Evolutionary conservation across 768 basidiomycete species (phyloP).

Genomic region (Piloderma croceum): DNA sequence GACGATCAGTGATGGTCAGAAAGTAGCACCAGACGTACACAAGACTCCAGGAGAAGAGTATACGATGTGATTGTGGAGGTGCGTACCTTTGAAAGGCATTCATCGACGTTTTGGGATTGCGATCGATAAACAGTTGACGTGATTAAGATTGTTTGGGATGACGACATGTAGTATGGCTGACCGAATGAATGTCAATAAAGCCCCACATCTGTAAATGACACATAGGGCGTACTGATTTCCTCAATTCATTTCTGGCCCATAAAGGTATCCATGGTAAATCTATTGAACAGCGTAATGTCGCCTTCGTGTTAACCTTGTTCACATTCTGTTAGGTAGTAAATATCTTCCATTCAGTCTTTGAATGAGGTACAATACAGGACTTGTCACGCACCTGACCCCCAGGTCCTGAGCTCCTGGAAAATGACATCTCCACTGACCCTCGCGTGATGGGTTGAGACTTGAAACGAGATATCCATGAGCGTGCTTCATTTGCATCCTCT

Average conservation of each 20-base stretch:
- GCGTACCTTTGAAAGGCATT: constrained; percentile 66
- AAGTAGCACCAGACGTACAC: neutral
- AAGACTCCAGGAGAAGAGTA: too few species aligned
- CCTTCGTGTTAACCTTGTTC: constrained; percentile 87
- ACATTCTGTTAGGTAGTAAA: constrained; percentile 53
- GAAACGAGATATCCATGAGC: constrained; percentile 52
- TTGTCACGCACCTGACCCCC: constrained; percentile 63
- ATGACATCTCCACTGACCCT: constrained; percentile 53
- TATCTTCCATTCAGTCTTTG: neutral
- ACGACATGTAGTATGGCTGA: constrained; percentile 64
- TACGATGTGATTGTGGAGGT: too few species aligned
- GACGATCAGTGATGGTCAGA: neutral
- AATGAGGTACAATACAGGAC: neutral
- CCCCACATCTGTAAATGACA: neutral
- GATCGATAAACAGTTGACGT: constrained; percentile 70
- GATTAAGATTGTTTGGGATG: constrained; percentile 61
- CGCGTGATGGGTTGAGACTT: constrained; percentile 41
- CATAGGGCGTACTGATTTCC: constrained; percentile 40
- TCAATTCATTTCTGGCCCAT: constrained; percentile 53
- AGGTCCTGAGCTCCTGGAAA: constrained; percentile 77
- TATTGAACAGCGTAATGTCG: constrained; percentile 54
- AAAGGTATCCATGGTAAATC: constrained; percentile 61
- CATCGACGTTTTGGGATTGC: constrained; percentile 69
- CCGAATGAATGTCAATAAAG: constrained; percentile 1
- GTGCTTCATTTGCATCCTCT: constrained; percentile 42